phyloP scores from a whole-genome alignment of 176 grass and related monocot genomes.

The Aegilops sharonensis region DNA sequence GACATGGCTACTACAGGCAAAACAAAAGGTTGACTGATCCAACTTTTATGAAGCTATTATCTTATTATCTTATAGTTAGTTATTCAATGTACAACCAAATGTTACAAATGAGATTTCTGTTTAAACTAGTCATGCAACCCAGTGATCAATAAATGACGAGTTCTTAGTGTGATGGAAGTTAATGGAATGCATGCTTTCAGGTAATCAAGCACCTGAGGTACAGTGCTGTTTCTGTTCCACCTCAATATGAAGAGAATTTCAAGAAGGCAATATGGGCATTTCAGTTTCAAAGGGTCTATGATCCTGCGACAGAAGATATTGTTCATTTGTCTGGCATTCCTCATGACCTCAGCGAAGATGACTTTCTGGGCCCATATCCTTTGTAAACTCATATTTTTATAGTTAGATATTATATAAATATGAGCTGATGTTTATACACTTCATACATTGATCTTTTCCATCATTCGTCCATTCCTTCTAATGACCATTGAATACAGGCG shows the following conservation, averaged over 20 bases:
- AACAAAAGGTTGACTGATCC: background rate
- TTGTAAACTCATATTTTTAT: constrained; percentile 20
- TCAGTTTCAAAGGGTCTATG: constrained; percentile 94
- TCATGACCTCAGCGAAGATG: constrained; percentile 54
- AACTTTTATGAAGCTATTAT: background rate
- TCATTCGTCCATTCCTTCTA: background rate
- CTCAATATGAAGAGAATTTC: constrained; percentile 88
- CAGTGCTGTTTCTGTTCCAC: constrained; percentile 61
- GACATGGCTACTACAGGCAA: background rate
- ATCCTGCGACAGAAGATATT: constrained; percentile 81
- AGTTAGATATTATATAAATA: constrained; percentile 7
- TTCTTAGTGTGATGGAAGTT: background rate
- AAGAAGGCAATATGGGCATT: constrained; percentile 88
- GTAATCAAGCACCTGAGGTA: constrained; percentile 87
- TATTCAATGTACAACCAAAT: background rate
- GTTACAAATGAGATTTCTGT: background rate
- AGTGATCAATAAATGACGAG: background rate
- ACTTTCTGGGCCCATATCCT: constrained; percentile 99
- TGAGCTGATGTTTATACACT: background rate
- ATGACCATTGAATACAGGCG: background rate
- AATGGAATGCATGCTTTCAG: constrained; percentile 50
- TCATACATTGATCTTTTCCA: background rate
- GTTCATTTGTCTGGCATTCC: constrained; percentile 65
- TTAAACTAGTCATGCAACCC: background rate
- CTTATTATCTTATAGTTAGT: background rate